Percentiles rank a stretch among this genome's conserved stretches.
phyloP scores from a whole-genome alignment of 306 rosid species.

The Potentilla sterilis region DNA sequence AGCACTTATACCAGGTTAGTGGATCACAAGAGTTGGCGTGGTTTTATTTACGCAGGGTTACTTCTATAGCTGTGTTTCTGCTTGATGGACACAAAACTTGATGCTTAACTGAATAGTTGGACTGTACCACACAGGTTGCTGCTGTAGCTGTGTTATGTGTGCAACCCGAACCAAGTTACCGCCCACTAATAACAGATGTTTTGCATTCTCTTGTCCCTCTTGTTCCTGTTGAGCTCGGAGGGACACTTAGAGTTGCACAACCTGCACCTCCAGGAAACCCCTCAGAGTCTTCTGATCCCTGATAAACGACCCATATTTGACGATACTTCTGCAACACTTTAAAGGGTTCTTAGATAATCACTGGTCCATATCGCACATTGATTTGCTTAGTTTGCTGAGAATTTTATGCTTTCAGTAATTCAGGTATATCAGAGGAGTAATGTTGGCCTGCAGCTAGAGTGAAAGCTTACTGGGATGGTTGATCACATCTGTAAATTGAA shows the following conservation, averaged over 20 bases:
- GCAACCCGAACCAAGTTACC: constrained; percentile 92
- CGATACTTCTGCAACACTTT: constrained; percentile 13
- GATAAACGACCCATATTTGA: constrained; percentile 11
- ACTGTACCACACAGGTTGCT: constrained; percentile 56
- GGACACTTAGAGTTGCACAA: constrained; percentile 62
- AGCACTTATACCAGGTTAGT: constrained; percentile 85
- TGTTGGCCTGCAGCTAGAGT: constrained; percentile 2
- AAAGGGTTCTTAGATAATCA: neutral
- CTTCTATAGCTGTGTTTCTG: neutral
- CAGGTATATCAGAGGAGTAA: neutral
- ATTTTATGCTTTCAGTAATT: neutral
- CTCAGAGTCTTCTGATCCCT: constrained; percentile 30
- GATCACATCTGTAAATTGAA: constrained; percentile 38
- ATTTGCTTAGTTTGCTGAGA: constrained; percentile 18
- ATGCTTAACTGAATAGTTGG: neutral
- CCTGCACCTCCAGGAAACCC: constrained; percentile 21
- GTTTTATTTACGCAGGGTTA: neutral
- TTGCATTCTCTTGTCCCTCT: constrained; percentile 90
- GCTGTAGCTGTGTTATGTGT: constrained; percentile 96
- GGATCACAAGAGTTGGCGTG: neutral
- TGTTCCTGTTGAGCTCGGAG: constrained; percentile 81
- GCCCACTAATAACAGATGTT: constrained; percentile 83
- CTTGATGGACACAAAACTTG: neutral
- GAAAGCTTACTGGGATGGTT: constrained; percentile 21
- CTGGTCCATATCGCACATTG: neutral